Evolutionary conservation across 179 eudicot genomes (phyloP).

Genomic region (Corrigiola litoralis): DNA sequence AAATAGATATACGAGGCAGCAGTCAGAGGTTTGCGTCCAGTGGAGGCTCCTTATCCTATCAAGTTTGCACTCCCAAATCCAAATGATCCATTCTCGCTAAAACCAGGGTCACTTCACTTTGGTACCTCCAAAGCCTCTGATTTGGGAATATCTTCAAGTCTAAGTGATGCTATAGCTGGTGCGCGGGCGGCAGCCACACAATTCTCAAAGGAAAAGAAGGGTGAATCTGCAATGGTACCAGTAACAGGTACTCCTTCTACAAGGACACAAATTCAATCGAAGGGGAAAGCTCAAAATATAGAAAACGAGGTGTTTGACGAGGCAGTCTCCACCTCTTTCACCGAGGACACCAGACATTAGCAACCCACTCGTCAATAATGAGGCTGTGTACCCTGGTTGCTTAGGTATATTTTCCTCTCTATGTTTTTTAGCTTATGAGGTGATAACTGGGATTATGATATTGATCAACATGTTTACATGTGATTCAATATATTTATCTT

Average conservation of each 20-base stretch:
- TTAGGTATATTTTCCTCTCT: slow-evolving; percentile 9
- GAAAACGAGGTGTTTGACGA: slow-evolving; percentile 6
- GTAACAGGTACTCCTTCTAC: slow-evolving; percentile 36
- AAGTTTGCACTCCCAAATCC: slow-evolving; percentile 64
- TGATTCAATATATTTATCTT: neutral
- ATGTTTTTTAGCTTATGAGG: neutral
- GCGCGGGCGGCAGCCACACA: slow-evolving; percentile 64
- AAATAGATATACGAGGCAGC: slow-evolving; percentile 61
- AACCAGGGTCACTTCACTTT: slow-evolving; percentile 52
- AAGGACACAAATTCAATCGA: slow-evolving; percentile 39
- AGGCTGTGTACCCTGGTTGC: neutral
- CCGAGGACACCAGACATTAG: neutral
- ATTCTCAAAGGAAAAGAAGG: slow-evolving; percentile 39
- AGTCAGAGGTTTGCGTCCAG: slow-evolving; percentile 55
- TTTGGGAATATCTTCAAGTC: slow-evolving; percentile 39
- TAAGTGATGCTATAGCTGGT: slow-evolving; percentile 55
- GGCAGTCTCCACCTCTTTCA: neutral
- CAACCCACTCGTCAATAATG: neutral
- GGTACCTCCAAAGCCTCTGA: slow-evolving; percentile 19
- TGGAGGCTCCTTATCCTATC: slow-evolving; percentile 44
- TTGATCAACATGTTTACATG: neutral
- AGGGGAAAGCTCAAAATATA: slow-evolving; percentile 13
- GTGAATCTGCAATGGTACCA: slow-evolving; percentile 7
- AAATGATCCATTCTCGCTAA: slow-evolving; percentile 52
- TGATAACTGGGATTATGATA: neutral